Evolutionary conservation across 2,329 filamentous ascomycete genomes (phyloP).

Genomic region (Fusarium redolens): DNA sequence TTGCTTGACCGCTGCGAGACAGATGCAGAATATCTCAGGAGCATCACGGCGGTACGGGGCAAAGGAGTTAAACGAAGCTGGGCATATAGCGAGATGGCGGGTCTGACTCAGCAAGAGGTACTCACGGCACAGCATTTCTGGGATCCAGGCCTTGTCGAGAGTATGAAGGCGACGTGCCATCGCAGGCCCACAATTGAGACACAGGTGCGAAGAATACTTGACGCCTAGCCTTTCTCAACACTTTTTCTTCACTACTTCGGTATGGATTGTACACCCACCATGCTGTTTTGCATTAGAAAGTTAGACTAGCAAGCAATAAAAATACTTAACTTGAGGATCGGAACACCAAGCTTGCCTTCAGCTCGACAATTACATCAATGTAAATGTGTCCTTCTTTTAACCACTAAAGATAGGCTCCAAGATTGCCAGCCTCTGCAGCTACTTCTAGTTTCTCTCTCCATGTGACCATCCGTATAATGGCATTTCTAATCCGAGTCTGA

Average conservation of each 20-base stretch:
- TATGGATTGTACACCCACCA: fast-evolving
- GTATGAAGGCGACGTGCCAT: neutral
- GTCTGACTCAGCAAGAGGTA: neutral
- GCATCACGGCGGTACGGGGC: neutral
- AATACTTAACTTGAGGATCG: too few species aligned
- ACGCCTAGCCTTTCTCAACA: too few species aligned
- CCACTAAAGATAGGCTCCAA: fast-evolving
- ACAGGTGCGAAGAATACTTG: fast-evolving
- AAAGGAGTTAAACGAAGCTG: neutral
- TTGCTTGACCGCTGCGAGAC: neutral
- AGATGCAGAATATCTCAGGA: neutral
- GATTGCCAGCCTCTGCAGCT: fast-evolving
- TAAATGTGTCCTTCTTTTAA: fast-evolving
- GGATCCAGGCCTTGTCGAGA: neutral
- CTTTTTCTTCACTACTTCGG: too few species aligned
- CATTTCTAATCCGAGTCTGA: neutral
- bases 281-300: fast-evolving
- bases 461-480: fast-evolving
- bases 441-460: neutral
- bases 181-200: too few species aligned
- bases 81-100: neutral
- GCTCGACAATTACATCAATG: fast-evolving
- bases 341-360: fast-evolving
- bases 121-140: neutral
- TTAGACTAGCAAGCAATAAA: too few species aligned